Base-by-base conservation (phyloP, 257 asterid species). In the Capsicum baccatum region DNA sequence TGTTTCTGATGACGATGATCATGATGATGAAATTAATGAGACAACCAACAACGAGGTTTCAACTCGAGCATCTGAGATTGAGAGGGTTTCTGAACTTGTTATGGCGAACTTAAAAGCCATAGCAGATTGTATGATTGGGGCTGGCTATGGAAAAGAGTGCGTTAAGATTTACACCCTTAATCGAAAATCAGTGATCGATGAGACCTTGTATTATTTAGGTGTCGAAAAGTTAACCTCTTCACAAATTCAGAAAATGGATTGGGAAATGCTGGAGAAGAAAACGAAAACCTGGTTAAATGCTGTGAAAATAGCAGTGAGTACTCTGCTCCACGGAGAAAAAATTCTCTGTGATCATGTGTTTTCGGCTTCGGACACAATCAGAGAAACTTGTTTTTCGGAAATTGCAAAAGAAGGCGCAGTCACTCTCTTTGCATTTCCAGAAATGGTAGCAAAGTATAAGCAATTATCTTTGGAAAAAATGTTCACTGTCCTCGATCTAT, bases 61-160 rank as follows among this genome's bases (percentile, higher is more conserved):
- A 8, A 10, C 33, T 33, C 17, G 63, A 62, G 6, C 17, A 42
- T 80, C 81, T 26, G 82, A 52, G 50, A 13, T 54, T 78, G 82
- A 54, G 14, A 78, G 37, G 4, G 58, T 80, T 9, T 57, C 88
- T 16, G 94, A 88, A 64, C 15, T 85, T 33, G 94, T 90, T 1
- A 83, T 91, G 90, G 86, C 85, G 70, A 93, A 90, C 86, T 86
- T 95, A 85, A 90, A 84, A 87, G 86, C 74, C 12, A 94, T 95
- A 4, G 98, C 99, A 0, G 94, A 92, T 37, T 90, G 94, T 80
- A 93, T 95, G 98, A 92, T 92, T 58, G 85, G 90, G 0, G 87
- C 92, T 33, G 98, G 98, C 0, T 92, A 95, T 19, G 95, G 88
- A 0, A 94, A 87, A 80, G 98, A 95, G 69, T 95, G 98, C 56